Evolutionary conservation across 805 yeast species (phyloP).

Genomic region (Zygosaccharomyces rouxii): DNA sequence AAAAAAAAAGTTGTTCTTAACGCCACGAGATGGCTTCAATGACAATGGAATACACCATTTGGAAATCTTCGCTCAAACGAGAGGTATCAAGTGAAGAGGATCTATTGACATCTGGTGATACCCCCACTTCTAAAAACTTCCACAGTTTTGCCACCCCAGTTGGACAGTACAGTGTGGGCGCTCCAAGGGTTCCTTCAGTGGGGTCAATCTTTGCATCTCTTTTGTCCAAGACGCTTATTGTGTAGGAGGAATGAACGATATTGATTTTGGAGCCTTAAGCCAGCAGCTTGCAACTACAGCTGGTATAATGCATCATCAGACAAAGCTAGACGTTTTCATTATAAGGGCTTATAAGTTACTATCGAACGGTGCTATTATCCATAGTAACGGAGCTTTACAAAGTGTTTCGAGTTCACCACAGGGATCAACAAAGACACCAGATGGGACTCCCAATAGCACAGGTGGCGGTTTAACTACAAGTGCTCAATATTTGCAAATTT

Average conservation of each 20-base stretch:
- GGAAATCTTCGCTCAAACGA: background rate
- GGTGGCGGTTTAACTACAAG: slow-evolving; percentile 5
- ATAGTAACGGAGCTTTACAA: slow-evolving; percentile 14
- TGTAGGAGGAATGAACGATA: slow-evolving; percentile 15
- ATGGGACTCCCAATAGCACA: slow-evolving; percentile 12
- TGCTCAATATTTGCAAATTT: slow-evolving; percentile 20
- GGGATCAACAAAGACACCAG: slow-evolving; percentile 24
- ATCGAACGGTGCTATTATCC: slow-evolving; percentile 18
- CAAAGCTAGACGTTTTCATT: slow-evolving; percentile 24
- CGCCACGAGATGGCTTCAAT: slow-evolving; percentile 6
- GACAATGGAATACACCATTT: background rate
- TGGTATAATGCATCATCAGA: slow-evolving; percentile 23
- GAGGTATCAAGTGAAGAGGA: background rate
- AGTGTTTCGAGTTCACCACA: slow-evolving; percentile 26
- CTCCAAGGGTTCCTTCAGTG: slow-evolving; percentile 7
- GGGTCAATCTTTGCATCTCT: slow-evolving; percentile 2
- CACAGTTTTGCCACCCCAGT: background rate
- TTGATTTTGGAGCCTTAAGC: slow-evolving; percentile 18
- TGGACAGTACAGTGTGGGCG: slow-evolving; percentile 6
- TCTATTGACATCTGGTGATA: slow-evolving; percentile 1
- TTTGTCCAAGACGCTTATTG: background rate
- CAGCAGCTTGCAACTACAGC: slow-evolving; percentile 14
- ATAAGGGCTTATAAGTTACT: slow-evolving; percentile 23
- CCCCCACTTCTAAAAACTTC: background rate
- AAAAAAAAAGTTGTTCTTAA: background rate